Percentiles rank a stretch among this genome's conserved stretches.
These are phyloP conservation scores for Clonostachys solani DNA, from an alignment of 2,329 filamentous ascomycete species.

Conservation along the genomic window DNA sequence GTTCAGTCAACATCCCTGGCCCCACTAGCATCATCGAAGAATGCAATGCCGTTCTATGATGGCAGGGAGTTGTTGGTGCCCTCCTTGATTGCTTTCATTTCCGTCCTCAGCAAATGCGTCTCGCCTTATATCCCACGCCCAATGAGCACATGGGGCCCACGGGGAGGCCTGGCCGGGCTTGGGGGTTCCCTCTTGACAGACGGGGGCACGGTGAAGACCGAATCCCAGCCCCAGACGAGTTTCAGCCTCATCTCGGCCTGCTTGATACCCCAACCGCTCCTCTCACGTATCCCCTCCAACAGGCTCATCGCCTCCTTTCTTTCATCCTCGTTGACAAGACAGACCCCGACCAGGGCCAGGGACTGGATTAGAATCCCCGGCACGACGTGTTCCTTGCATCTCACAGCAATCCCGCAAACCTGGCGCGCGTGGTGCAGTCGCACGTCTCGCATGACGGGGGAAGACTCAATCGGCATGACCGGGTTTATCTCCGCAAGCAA, in stretches of 20 bases:
- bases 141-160: too few species aligned
- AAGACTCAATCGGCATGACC: slow-evolving; percentile 50
- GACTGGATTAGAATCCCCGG: slow-evolving; percentile 76
- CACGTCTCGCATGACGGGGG: slow-evolving; percentile 64
- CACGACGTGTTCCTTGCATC: slow-evolving; percentile 76
- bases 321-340: slow-evolving; percentile 63
- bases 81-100: too few species aligned
- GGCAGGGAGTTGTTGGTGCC: too few species aligned
- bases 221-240: too few species aligned
- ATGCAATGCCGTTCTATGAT: too few species aligned
- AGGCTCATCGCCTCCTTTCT: slow-evolving; percentile 79
- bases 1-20: too few species aligned
- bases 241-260: neutral
- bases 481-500: slow-evolving; percentile 79
- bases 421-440: slow-evolving; percentile 74
- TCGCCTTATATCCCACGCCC: too few species aligned
- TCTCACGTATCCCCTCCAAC: slow-evolving; percentile 68
- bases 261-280: slow-evolving; percentile 49
- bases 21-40: too few species aligned
- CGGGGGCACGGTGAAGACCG: too few species aligned
- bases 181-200: too few species aligned
- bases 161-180: too few species aligned
- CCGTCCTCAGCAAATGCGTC: too few species aligned
- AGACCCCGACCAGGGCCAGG: slow-evolving; percentile 72
- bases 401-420: slow-evolving; percentile 85